phyloP scores from a whole-genome alignment of 768 basidiomycete species.

The Podaxis rugospora region DNA sequence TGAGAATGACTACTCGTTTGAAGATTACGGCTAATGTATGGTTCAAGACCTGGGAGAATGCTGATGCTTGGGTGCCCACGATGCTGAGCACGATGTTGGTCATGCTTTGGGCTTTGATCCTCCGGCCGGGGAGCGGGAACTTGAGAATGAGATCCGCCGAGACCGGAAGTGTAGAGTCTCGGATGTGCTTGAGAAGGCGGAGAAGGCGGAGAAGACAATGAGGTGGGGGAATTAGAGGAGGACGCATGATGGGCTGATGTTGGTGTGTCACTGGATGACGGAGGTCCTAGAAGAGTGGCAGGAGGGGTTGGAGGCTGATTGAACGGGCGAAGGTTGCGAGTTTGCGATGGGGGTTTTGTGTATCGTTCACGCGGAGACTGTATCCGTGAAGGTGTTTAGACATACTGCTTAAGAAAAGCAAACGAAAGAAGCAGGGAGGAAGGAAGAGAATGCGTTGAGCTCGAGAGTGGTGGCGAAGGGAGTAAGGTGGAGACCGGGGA shows the following conservation, averaged over 20 bases:
- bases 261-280: slow-evolving; percentile 4
- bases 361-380: slow-evolving; percentile 7
- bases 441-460: neutral
- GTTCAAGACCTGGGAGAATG: neutral
- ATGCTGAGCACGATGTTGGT: neutral
- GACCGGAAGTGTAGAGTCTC: neutral
- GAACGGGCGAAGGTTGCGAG: neutral
- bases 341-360: neutral
- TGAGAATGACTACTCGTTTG: neutral
- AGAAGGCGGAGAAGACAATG: slow-evolving; percentile 1
- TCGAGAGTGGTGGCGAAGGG: slow-evolving; percentile 1
- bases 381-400: slow-evolving; percentile 7
- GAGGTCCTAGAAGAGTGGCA: neutral
- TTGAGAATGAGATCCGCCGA: slow-evolving; percentile 7
- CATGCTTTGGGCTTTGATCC: slow-evolving; percentile 2
- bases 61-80: neutral
- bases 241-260: slow-evolving; percentile 2
- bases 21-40: slow-evolving; percentile 6
- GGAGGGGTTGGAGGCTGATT: slow-evolving; percentile 10
- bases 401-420: neutral
- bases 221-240: slow-evolving; percentile 2
- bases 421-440: slow-evolving; percentile 2
- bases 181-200: neutral
- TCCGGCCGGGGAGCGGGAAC: neutral
- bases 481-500: neutral